phyloP scores from a whole-genome alignment of 1,284 basidiomycete genomes.

The Melanopsichium pennsylvanicum region DNA sequence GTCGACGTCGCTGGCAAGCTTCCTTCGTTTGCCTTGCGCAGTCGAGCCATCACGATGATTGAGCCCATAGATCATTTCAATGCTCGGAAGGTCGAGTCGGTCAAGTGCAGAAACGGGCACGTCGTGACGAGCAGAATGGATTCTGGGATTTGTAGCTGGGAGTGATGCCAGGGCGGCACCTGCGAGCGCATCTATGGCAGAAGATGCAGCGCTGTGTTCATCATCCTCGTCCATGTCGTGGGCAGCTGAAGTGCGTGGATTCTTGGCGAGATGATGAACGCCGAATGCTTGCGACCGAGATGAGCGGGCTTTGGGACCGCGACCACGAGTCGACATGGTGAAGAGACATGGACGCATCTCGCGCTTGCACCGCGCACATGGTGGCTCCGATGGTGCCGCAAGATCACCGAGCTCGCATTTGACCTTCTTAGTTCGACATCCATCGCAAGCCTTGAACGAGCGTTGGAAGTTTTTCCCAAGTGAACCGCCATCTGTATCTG shows the following conservation, averaged over 20 bases:
- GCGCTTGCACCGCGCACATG: slow-evolving; percentile 45
- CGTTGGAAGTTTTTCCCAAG: slow-evolving; percentile 44
- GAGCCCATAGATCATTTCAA: slow-evolving; percentile 47
- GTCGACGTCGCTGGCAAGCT: slow-evolving; percentile 4
- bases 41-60: slow-evolving; percentile 23
- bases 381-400: slow-evolving; percentile 44
- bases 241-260: slow-evolving; percentile 26
- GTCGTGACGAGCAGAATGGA: slow-evolving; percentile 43
- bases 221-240: slow-evolving; percentile 23
- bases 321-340: slow-evolving; percentile 47
- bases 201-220: slow-evolving; percentile 24
- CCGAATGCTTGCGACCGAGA: slow-evolving; percentile 41
- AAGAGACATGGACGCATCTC: slow-evolving; percentile 45
- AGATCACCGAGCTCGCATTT: slow-evolving; percentile 50
- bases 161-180: slow-evolving; percentile 43
- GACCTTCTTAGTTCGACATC: slow-evolving; percentile 44
- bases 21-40: slow-evolving; percentile 18
- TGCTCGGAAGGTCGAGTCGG: slow-evolving; percentile 37
- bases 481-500: slow-evolving; percentile 19
- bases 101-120: slow-evolving; percentile 44
- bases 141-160: slow-evolving; percentile 19
- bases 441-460: slow-evolving; percentile 50
- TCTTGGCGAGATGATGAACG: slow-evolving; percentile 43
- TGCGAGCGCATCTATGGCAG: slow-evolving; percentile 36
- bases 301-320: slow-evolving; percentile 40